These are phyloP conservation scores for Quercus phellos DNA, from an alignment of 331 rosid species.

Conservation along the genomic window DNA sequence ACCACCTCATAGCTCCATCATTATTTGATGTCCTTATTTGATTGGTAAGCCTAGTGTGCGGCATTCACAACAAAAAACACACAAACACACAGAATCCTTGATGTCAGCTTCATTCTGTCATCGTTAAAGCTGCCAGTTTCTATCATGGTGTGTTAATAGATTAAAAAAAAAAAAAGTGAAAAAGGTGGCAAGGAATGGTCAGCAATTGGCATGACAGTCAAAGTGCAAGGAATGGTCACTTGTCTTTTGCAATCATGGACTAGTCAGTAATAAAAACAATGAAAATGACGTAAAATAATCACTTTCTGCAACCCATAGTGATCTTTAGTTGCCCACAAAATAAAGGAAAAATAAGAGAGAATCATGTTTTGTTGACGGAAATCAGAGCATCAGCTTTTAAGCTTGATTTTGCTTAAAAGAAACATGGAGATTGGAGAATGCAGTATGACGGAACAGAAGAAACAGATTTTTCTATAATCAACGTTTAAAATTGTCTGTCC, in stretches of 20 bases:
- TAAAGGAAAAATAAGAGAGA: background rate
- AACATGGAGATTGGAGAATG: background rate
- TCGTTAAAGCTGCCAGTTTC: background rate
- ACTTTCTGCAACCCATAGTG: background rate
- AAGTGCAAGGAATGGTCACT: background rate
- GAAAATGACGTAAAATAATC: background rate
- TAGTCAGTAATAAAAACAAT: background rate
- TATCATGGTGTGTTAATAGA: background rate
- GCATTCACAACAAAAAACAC: background rate
- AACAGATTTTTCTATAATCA: background rate
- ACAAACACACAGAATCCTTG: background rate
- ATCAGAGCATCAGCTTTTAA: background rate
- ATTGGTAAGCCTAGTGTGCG: background rate
- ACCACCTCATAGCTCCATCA: background rate
- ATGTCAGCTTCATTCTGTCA: background rate
- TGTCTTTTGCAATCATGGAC: constrained; percentile 3
- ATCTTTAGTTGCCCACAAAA: background rate
- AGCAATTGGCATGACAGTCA: background rate
- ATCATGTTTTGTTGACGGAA: background rate
- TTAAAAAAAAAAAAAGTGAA: background rate
- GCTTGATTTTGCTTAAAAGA: background rate
- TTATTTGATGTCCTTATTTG: background rate
- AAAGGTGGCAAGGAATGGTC: background rate
- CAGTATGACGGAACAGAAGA: background rate
- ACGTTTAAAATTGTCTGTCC: background rate